These are phyloP conservation scores for Beauveria caledonica DNA, from an alignment of 2,329 filamentous ascomycete species.

Conservation along the genomic window DNA sequence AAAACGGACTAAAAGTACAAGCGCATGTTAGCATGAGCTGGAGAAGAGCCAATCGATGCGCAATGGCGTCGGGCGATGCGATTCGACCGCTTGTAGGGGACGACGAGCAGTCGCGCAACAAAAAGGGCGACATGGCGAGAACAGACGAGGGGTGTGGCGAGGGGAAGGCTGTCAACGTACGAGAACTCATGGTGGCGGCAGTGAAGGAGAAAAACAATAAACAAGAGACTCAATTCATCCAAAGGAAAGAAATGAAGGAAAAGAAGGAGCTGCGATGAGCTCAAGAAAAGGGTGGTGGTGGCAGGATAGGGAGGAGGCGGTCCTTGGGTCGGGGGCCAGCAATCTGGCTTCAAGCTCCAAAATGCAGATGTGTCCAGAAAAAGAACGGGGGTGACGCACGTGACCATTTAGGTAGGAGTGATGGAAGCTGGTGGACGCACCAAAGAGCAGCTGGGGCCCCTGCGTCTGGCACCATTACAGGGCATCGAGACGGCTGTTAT, in stretches of 20 bases:
- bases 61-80: conserved; percentile 20
- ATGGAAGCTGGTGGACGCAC: not conserved
- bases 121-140: not conserved
- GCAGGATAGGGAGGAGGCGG: conserved; percentile 27
- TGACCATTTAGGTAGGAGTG: not conserved
- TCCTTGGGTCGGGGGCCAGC: conserved; percentile 22
- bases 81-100: conserved; percentile 16
- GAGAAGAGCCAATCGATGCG: conserved; percentile 9
- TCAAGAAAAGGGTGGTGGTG: conserved; percentile 25
- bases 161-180: conserved; percentile 31
- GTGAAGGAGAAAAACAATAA: conserved; percentile 20
- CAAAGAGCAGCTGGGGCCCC: not conserved
- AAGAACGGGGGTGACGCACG: conserved; percentile 27
- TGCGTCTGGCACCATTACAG: not conserved
- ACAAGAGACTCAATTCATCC: conserved; percentile 33
- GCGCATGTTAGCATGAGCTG: conserved; percentile 20
- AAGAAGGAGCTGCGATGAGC: conserved; percentile 30
- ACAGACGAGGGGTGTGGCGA: not conserved
- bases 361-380: conserved; percentile 38
- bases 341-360: conserved; percentile 38
- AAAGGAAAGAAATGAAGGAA: conserved; percentile 27
- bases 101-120: conserved; percentile 7
- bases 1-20: conserved; percentile 68
- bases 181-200: conserved; percentile 44
- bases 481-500: not conserved